These are phyloP conservation scores for Fragilaria crotonensis DNA, from an alignment of 108 stramenopile genomes.

Conservation along the genomic window DNA sequence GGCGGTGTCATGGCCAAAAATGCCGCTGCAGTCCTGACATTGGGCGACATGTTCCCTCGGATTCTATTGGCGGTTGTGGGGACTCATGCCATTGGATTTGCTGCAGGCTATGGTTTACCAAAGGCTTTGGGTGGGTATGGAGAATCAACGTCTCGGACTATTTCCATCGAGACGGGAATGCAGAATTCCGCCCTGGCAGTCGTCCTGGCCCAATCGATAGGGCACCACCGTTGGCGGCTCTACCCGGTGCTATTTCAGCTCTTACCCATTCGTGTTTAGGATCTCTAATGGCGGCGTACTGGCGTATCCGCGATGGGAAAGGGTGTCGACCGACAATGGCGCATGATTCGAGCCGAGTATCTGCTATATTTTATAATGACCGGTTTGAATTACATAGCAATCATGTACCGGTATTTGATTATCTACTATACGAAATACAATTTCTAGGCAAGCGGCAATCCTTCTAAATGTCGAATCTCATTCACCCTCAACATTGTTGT, in stretches of 20 bases:
- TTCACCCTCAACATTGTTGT: constrained; percentile 40
- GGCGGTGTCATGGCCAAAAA: constrained; percentile 89
- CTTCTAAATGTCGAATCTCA: constrained; percentile 61
- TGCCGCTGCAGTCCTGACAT: constrained; percentile 32
- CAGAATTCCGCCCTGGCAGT: constrained; percentile 94
- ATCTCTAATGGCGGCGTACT: constrained; percentile 75
- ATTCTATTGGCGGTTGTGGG: constrained; percentile 56
- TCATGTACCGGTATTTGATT: too few relatives aligned
- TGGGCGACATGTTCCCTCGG: constrained; percentile 21
- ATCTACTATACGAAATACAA: too few relatives aligned
- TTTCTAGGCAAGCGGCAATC: constrained; percentile 2
- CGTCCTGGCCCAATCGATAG: constrained; percentile 84
- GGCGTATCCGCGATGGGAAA: too few relatives aligned
- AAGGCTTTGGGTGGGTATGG: constrained; percentile 34
- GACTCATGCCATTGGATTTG: constrained; percentile 80
- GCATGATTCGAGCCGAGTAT: too few relatives aligned
- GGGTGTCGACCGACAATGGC: too few relatives aligned
- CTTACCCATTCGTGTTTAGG: constrained; percentile 89
- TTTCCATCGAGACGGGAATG: constrained; percentile 95
- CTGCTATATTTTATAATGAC: too few relatives aligned
- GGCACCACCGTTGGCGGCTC: constrained; percentile 61
- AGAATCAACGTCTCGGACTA: constrained; percentile 63
- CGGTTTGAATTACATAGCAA: too few relatives aligned
- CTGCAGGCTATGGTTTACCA: constrained; percentile 67
- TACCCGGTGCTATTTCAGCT: constrained; percentile 90